phyloP scores from a whole-genome alignment of 805 yeast genomes.

The Clavispora asparagi region DNA sequence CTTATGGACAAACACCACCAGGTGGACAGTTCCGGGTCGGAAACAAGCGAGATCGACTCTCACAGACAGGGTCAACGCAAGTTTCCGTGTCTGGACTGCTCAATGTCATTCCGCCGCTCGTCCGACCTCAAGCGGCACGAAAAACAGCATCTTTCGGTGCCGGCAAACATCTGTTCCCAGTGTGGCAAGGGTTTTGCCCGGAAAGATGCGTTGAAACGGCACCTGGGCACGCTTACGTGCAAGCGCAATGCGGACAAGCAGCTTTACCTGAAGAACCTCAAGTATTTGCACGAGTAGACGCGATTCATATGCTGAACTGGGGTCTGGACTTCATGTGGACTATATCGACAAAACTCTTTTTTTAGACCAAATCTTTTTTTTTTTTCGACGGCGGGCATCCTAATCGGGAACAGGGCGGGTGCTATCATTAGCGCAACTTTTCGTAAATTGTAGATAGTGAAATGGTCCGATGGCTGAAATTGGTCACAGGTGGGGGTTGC shows the following conservation, averaged over 20 bases:
- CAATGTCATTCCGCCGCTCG: constrained; percentile 59
- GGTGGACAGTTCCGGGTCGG: constrained; percentile 2
- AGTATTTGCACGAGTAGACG: constrained; percentile 8
- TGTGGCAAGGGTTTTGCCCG: constrained; percentile 85
- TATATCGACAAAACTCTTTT: too few relatives aligned
- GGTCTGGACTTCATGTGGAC: neutral
- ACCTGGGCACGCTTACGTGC: constrained; percentile 70
- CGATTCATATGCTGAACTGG: neutral
- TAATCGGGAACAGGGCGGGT: too few relatives aligned
- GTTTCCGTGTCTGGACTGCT: constrained; percentile 56
- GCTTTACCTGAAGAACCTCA: constrained; percentile 30
- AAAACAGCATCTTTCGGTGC: constrained; percentile 63
- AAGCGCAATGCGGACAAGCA: constrained; percentile 60
- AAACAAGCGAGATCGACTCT: neutral
- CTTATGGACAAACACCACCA: constrained; percentile 11
- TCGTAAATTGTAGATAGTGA: neutral
- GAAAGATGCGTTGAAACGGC: constrained; percentile 76
- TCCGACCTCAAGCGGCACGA: constrained; percentile 71
- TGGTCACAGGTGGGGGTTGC: neutral
- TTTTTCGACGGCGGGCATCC: neutral
- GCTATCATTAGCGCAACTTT: too few relatives aligned
- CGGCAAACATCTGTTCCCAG: constrained; percentile 68
- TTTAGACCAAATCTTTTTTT: too few relatives aligned
- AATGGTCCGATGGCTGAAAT: neutral
- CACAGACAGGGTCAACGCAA: constrained; percentile 23